Evolutionary conservation across 2,329 filamentous ascomycete genomes (phyloP), one percentile per base, ranked within the genome.

Genomic region (Monosporascus sp.): DNA sequence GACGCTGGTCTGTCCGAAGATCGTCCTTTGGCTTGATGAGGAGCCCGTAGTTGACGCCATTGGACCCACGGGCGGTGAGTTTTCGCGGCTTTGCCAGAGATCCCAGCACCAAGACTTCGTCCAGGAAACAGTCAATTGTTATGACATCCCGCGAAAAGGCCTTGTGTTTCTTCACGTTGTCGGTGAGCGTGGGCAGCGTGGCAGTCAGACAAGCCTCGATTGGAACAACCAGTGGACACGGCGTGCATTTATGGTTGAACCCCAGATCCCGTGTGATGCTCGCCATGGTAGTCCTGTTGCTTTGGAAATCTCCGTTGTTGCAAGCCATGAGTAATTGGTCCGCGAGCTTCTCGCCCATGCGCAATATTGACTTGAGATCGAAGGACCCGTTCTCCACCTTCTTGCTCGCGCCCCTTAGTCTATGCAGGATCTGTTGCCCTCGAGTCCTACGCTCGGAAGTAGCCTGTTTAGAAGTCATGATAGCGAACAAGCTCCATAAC

Each of bases 21-120:
- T 99, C 95, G 68, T 99, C 94, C 69, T 97, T 97, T 8, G 94
- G 95, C 66, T 99, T 99, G 75, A 96, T 95, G 52, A 99, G 80
- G 7, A 99, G 82, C 58, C 90, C 89, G 68, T 99, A 99, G 18
- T 81, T 80, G 54, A 87, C 88, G 7, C 95, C 94, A 70, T 99
- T 91, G 0, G 89, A 93, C 0, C 93, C 94, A 51, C 89, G 83
- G 6, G 94, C 89, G 17, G 85, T 94, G 51, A 99, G 83, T 61
- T 93, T 94, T 49, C 93, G 85, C 14, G 95, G 94, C 61, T 94
- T 92, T 53, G 96, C 93, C 3, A 99, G 80, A 2, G 95, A 99
- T 52, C 88, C 90, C 20, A 99, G 77, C 4, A 99, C 89, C 24
- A 96, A 74, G 0, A 97, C 94, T 53, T 97, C 89, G 61, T 99